A percentile compares a stretch with the other conserved stretches of the same genome.
phyloP scores from a whole-genome alignment of 805 yeast genomes.

The Saccharomycodes ludwigii region DNA sequence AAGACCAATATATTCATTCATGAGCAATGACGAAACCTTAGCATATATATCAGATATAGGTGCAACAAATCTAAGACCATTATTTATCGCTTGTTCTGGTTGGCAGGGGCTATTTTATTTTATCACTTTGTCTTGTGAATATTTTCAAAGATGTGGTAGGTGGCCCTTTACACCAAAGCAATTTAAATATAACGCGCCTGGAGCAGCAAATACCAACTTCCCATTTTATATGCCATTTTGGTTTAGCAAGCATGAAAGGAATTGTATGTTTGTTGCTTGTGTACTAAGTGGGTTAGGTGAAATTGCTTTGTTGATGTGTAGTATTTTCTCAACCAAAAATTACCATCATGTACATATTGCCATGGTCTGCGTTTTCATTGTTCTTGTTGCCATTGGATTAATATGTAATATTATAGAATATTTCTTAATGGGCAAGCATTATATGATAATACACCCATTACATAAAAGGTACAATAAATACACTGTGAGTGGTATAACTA shows the following conservation, averaged over 20 bases:
- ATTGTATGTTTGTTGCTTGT: conserved; percentile 29
- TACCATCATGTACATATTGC: conserved; percentile 46
- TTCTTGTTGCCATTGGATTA: conserved; percentile 44
- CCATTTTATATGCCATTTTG: conserved; percentile 25
- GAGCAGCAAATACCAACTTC: too few species aligned
- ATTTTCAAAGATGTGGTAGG: conserved; percentile 42
- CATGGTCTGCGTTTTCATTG: conserved; percentile 66
- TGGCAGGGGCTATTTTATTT: conserved; percentile 67
- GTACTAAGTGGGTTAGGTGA: conserved; percentile 46
- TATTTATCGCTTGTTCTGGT: conserved; percentile 69
- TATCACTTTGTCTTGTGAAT: conserved; percentile 51
- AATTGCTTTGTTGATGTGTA: conserved; percentile 59
- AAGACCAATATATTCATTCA: conserved; percentile 60
- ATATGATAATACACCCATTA: conserved; percentile 14
- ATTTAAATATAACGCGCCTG: too few species aligned
- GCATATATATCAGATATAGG: conserved; percentile 83
- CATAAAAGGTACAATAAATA: conserved; percentile 32
- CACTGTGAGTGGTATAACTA: conserved; percentile 38
- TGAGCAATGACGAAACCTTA: too few species aligned
- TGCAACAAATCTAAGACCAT: conserved; percentile 74
- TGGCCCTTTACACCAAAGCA: conserved; percentile 26
- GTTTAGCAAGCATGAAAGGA: conserved; percentile 27
- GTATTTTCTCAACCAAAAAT: conserved; percentile 55
- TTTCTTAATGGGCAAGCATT: conserved; percentile 32
- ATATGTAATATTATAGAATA: conserved; percentile 34